Percentiles rank a stretch among this genome's conserved stretches.
phyloP scores from a whole-genome alignment of 805 yeast species.

The Kluyveromyces lactis region DNA sequence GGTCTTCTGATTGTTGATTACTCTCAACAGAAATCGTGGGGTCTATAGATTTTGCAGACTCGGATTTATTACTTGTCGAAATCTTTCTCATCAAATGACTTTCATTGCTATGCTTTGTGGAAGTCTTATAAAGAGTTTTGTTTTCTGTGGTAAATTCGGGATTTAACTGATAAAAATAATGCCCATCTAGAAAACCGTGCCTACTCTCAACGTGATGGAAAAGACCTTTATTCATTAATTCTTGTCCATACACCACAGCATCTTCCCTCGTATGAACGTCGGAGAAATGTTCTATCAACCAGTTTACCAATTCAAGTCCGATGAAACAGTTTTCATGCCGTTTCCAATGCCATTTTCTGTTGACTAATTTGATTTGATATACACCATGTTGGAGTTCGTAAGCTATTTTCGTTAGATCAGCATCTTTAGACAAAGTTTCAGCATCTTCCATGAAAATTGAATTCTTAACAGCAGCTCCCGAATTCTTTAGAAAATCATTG shows the following conservation, averaged over 20 bases:
- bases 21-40: conserved; percentile 8
- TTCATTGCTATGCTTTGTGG: conserved; percentile 1
- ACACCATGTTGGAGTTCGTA: conserved; percentile 52
- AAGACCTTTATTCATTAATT: conserved; percentile 60
- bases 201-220: conserved; percentile 76
- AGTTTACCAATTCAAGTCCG: conserved; percentile 78
- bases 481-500: conserved; percentile 33
- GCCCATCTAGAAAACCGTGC: conserved; percentile 86
- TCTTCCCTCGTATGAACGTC: conserved; percentile 79
- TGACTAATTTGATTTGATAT: conserved; percentile 58
- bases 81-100: conserved; percentile 4
- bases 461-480: conserved; percentile 29
- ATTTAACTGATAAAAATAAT: conserved; percentile 73
- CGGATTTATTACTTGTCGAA: conserved; percentile 7
- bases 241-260: conserved; percentile 74
- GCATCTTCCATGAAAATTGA: conserved; percentile 27
- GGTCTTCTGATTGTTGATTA: conserved; percentile 11
- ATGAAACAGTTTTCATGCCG: conserved; percentile 68
- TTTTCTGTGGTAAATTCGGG: conserved; percentile 39
- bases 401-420: conserved; percentile 47
- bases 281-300: conserved; percentile 72
- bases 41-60: conserved; percentile 4
- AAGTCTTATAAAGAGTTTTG: conserved; percentile 7
- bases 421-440: conserved; percentile 38
- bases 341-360: conserved; percentile 87